phyloP scores from a whole-genome alignment of 495 filamentous ascomycete species.

The Aspergillus incahuasiensis region DNA sequence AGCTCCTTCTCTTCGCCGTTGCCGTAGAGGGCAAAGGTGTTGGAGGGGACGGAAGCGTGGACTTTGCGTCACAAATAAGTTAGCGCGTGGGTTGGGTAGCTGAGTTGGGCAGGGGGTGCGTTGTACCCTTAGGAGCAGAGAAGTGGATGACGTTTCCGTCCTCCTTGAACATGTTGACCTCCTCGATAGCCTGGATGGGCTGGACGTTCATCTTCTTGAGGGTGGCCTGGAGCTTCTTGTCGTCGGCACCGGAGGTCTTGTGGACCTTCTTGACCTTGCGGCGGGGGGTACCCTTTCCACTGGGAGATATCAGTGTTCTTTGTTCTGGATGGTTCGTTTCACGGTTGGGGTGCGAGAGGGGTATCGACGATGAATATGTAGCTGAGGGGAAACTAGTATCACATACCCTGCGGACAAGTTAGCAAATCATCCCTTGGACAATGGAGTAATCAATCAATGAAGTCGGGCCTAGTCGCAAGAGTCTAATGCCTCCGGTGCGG shows the following conservation, averaged over 20 bases:
- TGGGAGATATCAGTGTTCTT: constrained; percentile 28
- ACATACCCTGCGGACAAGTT: constrained; percentile 21
- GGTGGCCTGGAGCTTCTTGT: constrained; percentile 97
- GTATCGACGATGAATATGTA: background rate
- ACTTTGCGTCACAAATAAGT: constrained; percentile 47
- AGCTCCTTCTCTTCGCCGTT: constrained; percentile 99
- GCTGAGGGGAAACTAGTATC: background rate
- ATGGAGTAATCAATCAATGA: background rate
- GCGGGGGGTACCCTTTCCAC: constrained; percentile 96
- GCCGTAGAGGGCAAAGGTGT: constrained; percentile 99
- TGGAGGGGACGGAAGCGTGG: constrained; percentile 91
- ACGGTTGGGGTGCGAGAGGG: background rate
- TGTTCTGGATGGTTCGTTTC: background rate
- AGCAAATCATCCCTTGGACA: background rate
- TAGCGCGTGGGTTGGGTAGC: background rate
- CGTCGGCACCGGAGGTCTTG: constrained; percentile 83
- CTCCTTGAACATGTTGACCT: constrained; percentile 99
- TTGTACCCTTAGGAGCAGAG: constrained; percentile 89
- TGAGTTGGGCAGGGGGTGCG: constrained; percentile 12
- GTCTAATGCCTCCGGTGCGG: background rate
- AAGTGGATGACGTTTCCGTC: constrained; percentile 99
- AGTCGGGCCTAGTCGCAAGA: too few species aligned
- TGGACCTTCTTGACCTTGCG: constrained; percentile 98
- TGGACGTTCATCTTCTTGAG: constrained; percentile 95
- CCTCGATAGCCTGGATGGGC: constrained; percentile 98